These are phyloP conservation scores for Candida nanaspora DNA, from an alignment of 805 yeast species.

Conservation along the genomic window DNA sequence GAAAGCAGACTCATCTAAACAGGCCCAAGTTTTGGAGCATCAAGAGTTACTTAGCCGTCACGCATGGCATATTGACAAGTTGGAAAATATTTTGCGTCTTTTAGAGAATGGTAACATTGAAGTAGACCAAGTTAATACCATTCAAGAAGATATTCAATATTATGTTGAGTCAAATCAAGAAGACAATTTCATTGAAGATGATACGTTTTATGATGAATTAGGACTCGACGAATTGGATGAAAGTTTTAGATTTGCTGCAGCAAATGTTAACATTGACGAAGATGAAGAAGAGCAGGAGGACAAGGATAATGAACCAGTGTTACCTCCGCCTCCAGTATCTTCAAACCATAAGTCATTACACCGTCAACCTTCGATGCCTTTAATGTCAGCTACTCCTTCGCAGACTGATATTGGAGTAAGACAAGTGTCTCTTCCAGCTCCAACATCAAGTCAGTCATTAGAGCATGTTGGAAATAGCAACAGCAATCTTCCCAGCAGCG, in stretches of 20 bases:
- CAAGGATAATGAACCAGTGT: constrained; percentile 3
- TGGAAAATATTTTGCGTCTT: constrained; percentile 71
- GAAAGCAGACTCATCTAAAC: constrained; percentile 42
- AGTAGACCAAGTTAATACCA: constrained; percentile 65
- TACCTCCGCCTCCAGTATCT: constrained; percentile 8
- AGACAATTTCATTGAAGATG: constrained; percentile 89
- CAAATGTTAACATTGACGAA: constrained; percentile 7
- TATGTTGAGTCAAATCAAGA: constrained; percentile 92
- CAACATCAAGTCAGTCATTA: neutral
- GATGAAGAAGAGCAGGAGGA: constrained; percentile 9
- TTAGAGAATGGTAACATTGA: constrained; percentile 76
- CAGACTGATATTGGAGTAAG: neutral
- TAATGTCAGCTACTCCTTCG: constrained; percentile 1
- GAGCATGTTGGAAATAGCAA: no score
- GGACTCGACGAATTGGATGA: constrained; percentile 50
- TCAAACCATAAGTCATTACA: constrained; percentile 3
- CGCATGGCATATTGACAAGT: constrained; percentile 65
- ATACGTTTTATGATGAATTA: constrained; percentile 82
- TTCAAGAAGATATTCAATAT: constrained; percentile 86
- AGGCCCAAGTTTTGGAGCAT: constrained; percentile 53
- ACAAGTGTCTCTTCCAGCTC: constrained; percentile 2
- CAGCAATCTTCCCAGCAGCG: no score
- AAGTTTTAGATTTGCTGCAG: constrained; percentile 17
- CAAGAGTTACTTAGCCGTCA: constrained; percentile 65
- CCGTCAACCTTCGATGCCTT: neutral